Percentiles rank a stretch among this genome's conserved stretches.
Evolutionary conservation across 495 filamentous ascomycete species (phyloP).

Genomic region (Glonium stellatum): DNA sequence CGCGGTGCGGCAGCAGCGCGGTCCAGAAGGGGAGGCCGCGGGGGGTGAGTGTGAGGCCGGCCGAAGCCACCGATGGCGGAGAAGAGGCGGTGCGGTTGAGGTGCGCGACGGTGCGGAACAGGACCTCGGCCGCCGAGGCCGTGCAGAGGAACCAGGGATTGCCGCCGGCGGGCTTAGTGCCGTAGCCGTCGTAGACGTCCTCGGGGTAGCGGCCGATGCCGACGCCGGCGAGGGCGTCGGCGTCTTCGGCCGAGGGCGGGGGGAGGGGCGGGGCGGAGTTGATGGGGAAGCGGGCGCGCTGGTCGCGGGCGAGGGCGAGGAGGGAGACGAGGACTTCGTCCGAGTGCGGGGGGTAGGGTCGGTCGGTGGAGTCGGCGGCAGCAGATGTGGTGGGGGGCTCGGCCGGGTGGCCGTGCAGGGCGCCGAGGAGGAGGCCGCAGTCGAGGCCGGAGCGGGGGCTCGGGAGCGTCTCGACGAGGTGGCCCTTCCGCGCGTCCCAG

Average conservation of each 20-base stretch:
- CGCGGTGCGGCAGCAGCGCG: constrained; percentile 15
- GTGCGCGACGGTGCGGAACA: constrained; percentile 31
- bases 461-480: constrained; percentile 33
- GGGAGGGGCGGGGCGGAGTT: constrained; percentile 18
- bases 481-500: constrained; percentile 33
- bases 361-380: constrained; percentile 1
- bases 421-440: constrained; percentile 36
- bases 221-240: constrained; percentile 25
- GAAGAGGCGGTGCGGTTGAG: constrained; percentile 17
- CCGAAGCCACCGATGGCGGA: too few species aligned
- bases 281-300: constrained; percentile 34
- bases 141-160: constrained; percentile 47
- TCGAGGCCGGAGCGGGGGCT: constrained; percentile 35
- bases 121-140: constrained; percentile 33
- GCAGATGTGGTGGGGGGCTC: not conserved
- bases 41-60: constrained; percentile 28
- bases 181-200: constrained; percentile 42
- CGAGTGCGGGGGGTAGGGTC: constrained; percentile 33
- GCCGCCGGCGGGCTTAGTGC: constrained; percentile 31
- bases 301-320: constrained; percentile 34
- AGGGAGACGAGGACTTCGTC: constrained; percentile 36
- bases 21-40: constrained; percentile 34
- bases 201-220: constrained; percentile 41
- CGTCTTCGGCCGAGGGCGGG: constrained; percentile 19
- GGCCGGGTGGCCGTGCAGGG: constrained; percentile 34